Conservation (phyloP, 495 filamentous ascomycete genomes). For the Lepraria neglecta region DNA sequence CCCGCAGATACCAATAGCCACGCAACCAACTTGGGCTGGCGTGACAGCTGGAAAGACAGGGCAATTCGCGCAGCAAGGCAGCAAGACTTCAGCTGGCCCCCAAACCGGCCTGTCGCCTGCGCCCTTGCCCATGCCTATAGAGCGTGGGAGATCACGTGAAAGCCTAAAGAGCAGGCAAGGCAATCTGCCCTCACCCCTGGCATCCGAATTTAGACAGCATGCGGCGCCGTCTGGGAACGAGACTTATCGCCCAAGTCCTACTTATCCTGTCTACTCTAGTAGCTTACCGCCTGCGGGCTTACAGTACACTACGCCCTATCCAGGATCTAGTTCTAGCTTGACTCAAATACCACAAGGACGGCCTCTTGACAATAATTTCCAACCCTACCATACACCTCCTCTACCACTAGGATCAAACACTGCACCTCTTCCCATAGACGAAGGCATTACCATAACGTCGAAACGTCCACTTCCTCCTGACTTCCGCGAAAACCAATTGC, state of each 20-base stretch:
- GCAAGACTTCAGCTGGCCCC: constrained; percentile 25
- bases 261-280: not conserved
- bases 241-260: constrained; percentile 23
- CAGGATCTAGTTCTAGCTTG: constrained; percentile 13
- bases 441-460: constrained; percentile 23
- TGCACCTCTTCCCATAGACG: constrained; percentile 23
- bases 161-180: constrained; percentile 32
- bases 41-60: constrained; percentile 31
- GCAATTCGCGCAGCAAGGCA: constrained; percentile 31
- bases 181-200: constrained; percentile 35
- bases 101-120: constrained; percentile 21
- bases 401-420: constrained; percentile 18
- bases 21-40: constrained; percentile 26
- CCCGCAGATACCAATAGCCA: not conserved
- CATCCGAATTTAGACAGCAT: constrained; percentile 33
- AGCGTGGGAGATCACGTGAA: constrained; percentile 36
- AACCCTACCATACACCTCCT: not conserved
- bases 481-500: constrained; percentile 10
- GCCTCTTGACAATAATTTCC: not conserved
- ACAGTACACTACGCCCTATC: constrained; percentile 16
- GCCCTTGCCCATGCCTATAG: constrained; percentile 25
- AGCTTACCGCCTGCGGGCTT: constrained; percentile 6
- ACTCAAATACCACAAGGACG: constrained; percentile 9
- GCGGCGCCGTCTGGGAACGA: not conserved
- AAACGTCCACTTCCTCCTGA: constrained; percentile 25